Evolutionary conservation across 2,329 filamentous ascomycete genomes (phyloP).

Genomic region (Pezicula radicicola): DNA sequence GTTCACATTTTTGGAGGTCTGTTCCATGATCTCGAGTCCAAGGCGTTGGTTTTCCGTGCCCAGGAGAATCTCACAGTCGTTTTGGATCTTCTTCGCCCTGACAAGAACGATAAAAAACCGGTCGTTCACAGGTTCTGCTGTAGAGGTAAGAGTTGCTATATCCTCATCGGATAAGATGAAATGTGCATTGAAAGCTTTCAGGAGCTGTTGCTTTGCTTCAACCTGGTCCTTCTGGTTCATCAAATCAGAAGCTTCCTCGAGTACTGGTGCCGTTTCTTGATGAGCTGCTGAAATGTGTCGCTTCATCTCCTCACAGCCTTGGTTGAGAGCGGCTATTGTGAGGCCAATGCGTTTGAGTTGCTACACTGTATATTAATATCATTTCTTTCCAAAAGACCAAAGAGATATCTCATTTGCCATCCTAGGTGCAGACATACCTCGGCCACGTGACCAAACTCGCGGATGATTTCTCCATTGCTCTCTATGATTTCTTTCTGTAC

Average conservation of each 20-base stretch:
- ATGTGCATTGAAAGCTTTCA: slow-evolving; percentile 74
- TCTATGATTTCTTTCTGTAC: slow-evolving; percentile 91
- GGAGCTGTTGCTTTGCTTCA: slow-evolving; percentile 75
- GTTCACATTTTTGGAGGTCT: slow-evolving; percentile 83
- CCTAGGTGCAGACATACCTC: slow-evolving; percentile 52
- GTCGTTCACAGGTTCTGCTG: slow-evolving; percentile 79
- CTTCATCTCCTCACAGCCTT: slow-evolving; percentile 77
- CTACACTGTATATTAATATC: slow-evolving; percentile 41
- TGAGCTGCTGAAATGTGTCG: slow-evolving; percentile 73
- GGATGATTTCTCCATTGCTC: slow-evolving; percentile 84
- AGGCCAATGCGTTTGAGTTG: slow-evolving; percentile 83
- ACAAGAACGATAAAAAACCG: slow-evolving; percentile 75
- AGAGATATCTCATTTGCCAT: not conserved
- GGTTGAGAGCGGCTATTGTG: slow-evolving; percentile 75
- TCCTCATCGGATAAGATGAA: slow-evolving; percentile 86
- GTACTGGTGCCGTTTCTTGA: slow-evolving; percentile 67
- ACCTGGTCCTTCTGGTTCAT: slow-evolving; percentile 70
- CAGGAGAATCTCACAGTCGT: slow-evolving; percentile 84
- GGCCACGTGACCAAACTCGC: slow-evolving; percentile 84
- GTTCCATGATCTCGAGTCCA: slow-evolving; percentile 87
- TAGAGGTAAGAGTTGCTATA: slow-evolving; percentile 69
- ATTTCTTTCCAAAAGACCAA: not conserved
- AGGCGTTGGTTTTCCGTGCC: slow-evolving; percentile 87
- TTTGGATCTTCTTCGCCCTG: slow-evolving; percentile 82
- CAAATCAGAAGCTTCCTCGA: slow-evolving; percentile 74